Percentiles rank a stretch among this genome's conserved stretches.
Evolutionary conservation across 129 eudicot species (phyloP).

Genomic region (Oenanthe sinensis): DNA sequence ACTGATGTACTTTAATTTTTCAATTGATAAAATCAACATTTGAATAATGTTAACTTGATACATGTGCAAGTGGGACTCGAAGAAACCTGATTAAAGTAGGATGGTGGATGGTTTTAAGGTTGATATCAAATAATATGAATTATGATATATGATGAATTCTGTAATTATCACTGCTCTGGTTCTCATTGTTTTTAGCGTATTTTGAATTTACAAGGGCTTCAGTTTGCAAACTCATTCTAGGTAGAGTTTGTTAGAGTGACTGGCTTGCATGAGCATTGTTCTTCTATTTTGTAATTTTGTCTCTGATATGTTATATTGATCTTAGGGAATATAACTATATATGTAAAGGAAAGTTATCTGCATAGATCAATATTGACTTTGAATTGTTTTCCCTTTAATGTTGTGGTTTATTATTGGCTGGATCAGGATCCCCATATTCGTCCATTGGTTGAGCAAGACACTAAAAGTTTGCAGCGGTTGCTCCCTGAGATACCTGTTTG

Average conservation of each 20-base stretch:
- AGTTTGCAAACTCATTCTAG: not conserved
- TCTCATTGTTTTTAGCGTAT: not conserved
- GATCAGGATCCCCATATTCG: conserved; percentile 68
- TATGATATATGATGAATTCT: not conserved
- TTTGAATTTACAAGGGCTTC: not conserved
- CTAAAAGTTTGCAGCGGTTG: conserved; percentile 55
- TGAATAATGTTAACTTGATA: not conserved
- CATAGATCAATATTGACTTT: not conserved
- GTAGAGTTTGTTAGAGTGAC: not conserved
- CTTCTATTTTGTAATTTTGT: not conserved
- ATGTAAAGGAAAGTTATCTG: not conserved
- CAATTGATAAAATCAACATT: not conserved
- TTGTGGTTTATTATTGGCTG: conserved; percentile 5
- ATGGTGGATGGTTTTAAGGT: not conserved
- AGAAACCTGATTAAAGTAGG: not conserved
- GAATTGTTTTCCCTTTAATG: not conserved
- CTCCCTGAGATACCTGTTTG: conserved; percentile 78
- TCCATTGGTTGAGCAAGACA: conserved; percentile 68
- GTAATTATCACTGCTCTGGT: not conserved
- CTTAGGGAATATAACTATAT: not conserved
- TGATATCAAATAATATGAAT: not conserved
- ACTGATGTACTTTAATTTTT: not conserved
- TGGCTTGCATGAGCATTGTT: not conserved
- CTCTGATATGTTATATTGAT: not conserved
- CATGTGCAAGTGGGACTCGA: not conserved